These are phyloP conservation scores for Thraustotheca clavata DNA, from an alignment of 352 stramenopile genomes.

Conservation along the genomic window DNA sequence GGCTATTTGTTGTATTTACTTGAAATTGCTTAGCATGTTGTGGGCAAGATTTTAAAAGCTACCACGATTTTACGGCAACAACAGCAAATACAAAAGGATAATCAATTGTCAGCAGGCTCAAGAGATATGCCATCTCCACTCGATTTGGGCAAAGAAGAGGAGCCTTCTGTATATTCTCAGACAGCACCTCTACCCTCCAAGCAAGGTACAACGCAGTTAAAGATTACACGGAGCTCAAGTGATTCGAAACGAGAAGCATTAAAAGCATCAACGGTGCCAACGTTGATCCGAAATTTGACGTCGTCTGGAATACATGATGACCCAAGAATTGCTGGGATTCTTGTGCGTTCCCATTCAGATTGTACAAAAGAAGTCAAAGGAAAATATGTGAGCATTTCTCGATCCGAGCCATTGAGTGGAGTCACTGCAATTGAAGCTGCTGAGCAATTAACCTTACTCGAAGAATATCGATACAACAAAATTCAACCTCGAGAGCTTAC, in stretches of 20 bases:
- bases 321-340: slow-evolving; percentile 25
- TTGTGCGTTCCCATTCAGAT: slow-evolving; percentile 48
- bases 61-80: slow-evolving; percentile 6
- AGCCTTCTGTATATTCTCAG: neutral
- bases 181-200: neutral
- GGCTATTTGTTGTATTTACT: neutral
- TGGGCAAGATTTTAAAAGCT: slow-evolving; percentile 16
- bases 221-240: slow-evolving; percentile 58
- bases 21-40: slow-evolving; percentile 6
- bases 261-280: slow-evolving; percentile 32
- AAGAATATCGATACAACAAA: slow-evolving; percentile 65
- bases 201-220: slow-evolving; percentile 43
- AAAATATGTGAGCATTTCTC: neutral
- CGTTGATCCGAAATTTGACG: slow-evolving; percentile 56
- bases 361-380: slow-evolving; percentile 20
- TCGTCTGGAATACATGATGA: neutral
- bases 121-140: slow-evolving; percentile 13
- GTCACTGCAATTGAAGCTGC: slow-evolving; percentile 57
- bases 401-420: slow-evolving; percentile 47
- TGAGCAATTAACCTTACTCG: slow-evolving; percentile 73
- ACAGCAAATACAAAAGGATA: neutral
- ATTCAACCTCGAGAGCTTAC: slow-evolving; percentile 70
- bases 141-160: slow-evolving; percentile 12
- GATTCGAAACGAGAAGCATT: slow-evolving; percentile 57
- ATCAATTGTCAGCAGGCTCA: neutral